Evolutionary conservation across 495 filamentous ascomycete genomes (phyloP).

Genomic region (Stereocaulon alpinum): DNA sequence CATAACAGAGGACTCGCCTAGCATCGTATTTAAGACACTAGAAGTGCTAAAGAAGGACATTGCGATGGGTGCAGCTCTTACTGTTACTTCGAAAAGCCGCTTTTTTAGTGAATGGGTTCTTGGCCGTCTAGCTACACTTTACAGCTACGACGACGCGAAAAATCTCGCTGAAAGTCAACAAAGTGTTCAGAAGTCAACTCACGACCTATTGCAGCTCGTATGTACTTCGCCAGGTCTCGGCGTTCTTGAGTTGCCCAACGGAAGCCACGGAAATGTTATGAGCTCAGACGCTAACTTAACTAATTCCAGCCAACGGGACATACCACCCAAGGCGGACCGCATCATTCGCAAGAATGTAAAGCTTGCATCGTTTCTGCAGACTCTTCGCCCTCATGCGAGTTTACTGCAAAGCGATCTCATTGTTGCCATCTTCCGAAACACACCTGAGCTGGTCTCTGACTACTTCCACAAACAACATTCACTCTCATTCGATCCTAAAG

Average conservation of each 20-base stretch:
- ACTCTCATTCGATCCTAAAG: slow-evolving; percentile 83
- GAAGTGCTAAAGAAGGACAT: slow-evolving; percentile 53
- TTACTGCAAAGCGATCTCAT: slow-evolving; percentile 72
- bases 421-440: slow-evolving; percentile 63
- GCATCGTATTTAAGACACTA: slow-evolving; percentile 57
- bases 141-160: slow-evolving; percentile 52
- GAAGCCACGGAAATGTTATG: slow-evolving; percentile 49
- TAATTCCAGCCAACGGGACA: background rate
- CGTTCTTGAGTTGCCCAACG: slow-evolving; percentile 51
- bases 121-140: slow-evolving; percentile 59
- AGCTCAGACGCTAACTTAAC: background rate
- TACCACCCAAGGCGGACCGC: background rate
- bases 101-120: slow-evolving; percentile 63
- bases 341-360: slow-evolving; percentile 45
- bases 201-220: slow-evolving; percentile 60
- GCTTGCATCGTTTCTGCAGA: slow-evolving; percentile 63
- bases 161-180: slow-evolving; percentile 31
- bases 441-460: slow-evolving; percentile 73
- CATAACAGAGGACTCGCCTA: slow-evolving; percentile 61
- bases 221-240: slow-evolving; percentile 63
- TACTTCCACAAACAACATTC: slow-evolving; percentile 72
- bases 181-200: slow-evolving; percentile 48
- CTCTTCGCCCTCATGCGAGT: slow-evolving; percentile 75
- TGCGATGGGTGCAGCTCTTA: slow-evolving; percentile 56
- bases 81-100: slow-evolving; percentile 57